These are phyloP conservation scores for Lagenidium giganteum DNA, from an alignment of 352 stramenopile species.

Conservation along the genomic window DNA sequence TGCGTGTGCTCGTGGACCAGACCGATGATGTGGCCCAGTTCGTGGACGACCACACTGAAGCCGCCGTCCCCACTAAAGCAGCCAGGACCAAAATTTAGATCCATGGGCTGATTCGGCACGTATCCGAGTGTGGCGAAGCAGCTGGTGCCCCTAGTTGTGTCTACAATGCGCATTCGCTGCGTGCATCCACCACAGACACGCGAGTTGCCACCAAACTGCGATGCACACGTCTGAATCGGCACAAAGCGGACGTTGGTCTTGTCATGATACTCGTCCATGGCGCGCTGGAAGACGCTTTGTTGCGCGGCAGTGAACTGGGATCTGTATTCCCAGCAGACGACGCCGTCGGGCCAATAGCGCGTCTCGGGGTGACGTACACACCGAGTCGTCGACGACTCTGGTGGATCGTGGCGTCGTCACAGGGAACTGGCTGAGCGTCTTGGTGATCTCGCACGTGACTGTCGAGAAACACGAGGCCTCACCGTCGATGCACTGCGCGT, in stretches of 20 bases:
- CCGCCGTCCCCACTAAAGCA: slow-evolving; percentile 40
- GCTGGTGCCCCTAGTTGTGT: slow-evolving; percentile 15
- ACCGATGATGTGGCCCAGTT: slow-evolving; percentile 36
- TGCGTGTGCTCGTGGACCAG: slow-evolving; percentile 48
- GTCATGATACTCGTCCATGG: slow-evolving; percentile 31
- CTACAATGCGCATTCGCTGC: slow-evolving; percentile 29
- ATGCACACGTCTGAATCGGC: slow-evolving; percentile 21
- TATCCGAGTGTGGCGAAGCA: slow-evolving; percentile 43
- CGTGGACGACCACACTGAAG: slow-evolving; percentile 31
- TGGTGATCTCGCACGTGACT: slow-evolving; percentile 26
- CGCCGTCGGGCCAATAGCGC: slow-evolving; percentile 32
- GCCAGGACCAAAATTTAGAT: slow-evolving; percentile 33
- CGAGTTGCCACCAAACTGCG: slow-evolving; percentile 15
- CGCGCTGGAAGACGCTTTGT: slow-evolving; percentile 23
- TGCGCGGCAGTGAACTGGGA: slow-evolving; percentile 23
- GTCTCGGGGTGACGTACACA: slow-evolving; percentile 22
- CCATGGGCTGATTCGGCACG: slow-evolving; percentile 26
- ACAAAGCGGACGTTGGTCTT: slow-evolving; percentile 32
- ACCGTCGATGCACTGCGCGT: slow-evolving; percentile 26
- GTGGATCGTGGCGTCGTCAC: slow-evolving; percentile 30
- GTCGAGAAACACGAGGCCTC: slow-evolving; percentile 26
- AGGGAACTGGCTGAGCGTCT: slow-evolving; percentile 17
- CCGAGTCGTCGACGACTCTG: slow-evolving; percentile 27
- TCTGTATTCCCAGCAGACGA: slow-evolving; percentile 31
- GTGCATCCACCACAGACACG: slow-evolving; percentile 33